Conservation (phyloP, 139 green algal species). For the Chlorella sp. region DNA sequence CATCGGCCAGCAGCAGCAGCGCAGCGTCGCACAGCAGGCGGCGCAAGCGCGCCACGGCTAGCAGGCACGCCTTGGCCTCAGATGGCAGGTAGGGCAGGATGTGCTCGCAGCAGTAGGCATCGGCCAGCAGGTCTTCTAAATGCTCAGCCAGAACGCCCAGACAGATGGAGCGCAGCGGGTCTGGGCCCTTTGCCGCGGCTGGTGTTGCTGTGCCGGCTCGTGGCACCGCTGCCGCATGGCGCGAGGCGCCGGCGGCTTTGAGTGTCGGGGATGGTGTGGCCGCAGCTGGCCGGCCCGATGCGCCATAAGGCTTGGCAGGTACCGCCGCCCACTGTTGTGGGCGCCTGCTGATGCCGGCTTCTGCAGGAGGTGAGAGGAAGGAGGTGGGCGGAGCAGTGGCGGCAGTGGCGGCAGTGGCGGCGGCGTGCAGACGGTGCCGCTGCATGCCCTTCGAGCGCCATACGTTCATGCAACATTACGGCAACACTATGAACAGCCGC, state of each 20-base stretch:
- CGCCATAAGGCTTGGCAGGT: neutral
- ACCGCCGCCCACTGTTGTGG: neutral
- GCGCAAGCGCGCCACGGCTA: slow-evolving; percentile 15
- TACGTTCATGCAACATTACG: too few species aligned
- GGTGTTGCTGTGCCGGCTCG: too few species aligned
- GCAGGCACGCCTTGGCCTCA: slow-evolving; percentile 15
- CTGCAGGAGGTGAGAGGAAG: too few species aligned
- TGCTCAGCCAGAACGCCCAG: slow-evolving; percentile 25
- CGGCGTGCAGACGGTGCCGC: too few species aligned
- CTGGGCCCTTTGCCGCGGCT: neutral
- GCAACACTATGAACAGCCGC: too few species aligned
- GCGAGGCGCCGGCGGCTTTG: neutral
- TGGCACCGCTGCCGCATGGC: neutral
- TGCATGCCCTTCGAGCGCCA: too few species aligned
- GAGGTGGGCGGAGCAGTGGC: too few species aligned
- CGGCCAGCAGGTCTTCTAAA: slow-evolving; percentile 10
- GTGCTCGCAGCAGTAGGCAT: neutral
- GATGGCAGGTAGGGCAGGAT: slow-evolving; percentile 22
- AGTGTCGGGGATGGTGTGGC: neutral
- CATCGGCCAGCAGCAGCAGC: slow-evolving; percentile 22
- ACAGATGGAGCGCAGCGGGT: neutral
- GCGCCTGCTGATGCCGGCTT: neutral
- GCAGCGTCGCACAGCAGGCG: slow-evolving; percentile 18
- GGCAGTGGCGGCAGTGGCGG: too few species aligned
- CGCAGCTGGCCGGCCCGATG: neutral